Evolutionary conservation across 2,329 filamentous ascomycete genomes (phyloP).

Genomic region (Pseudogymnoascus verrucosus): DNA sequence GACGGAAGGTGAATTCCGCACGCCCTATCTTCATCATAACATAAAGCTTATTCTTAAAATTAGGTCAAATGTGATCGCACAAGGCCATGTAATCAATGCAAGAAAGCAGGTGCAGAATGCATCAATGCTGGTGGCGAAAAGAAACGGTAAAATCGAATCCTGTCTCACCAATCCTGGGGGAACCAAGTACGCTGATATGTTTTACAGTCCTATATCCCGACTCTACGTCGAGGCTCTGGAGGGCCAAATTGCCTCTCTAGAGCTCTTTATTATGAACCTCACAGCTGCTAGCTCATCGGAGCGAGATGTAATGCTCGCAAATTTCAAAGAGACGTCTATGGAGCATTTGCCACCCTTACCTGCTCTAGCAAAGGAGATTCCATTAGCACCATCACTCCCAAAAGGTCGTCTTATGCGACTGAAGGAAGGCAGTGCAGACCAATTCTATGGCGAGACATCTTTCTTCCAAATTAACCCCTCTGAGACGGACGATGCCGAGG

Average conservation of each 20-base stretch:
- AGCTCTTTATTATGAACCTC: slow-evolving; percentile 38
- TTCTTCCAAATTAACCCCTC: slow-evolving; percentile 33
- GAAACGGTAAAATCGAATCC: slow-evolving; percentile 28
- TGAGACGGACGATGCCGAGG: slow-evolving; percentile 11
- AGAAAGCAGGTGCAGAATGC: slow-evolving; percentile 34
- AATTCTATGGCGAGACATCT: slow-evolving; percentile 43
- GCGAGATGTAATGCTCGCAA: slow-evolving; percentile 36
- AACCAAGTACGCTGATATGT: background rate
- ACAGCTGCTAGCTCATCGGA: slow-evolving; percentile 32
- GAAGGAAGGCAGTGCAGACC: slow-evolving; percentile 32
- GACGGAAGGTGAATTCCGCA: slow-evolving; percentile 31
- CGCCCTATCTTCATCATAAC: background rate
- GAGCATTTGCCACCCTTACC: slow-evolving; percentile 12
- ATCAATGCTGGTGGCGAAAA: slow-evolving; percentile 36
- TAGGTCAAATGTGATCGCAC: slow-evolving; percentile 48
- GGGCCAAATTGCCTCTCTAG: slow-evolving; percentile 38
- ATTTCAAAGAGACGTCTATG: slow-evolving; percentile 25
- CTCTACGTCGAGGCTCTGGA: slow-evolving; percentile 41
- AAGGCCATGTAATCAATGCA: slow-evolving; percentile 42
- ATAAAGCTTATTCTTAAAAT: slow-evolving; percentile 19
- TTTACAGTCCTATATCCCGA: slow-evolving; percentile 35
- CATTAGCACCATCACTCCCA: slow-evolving; percentile 19
- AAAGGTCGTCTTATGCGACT: slow-evolving; percentile 33
- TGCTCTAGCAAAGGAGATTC: slow-evolving; percentile 6
- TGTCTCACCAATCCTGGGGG: background rate